Conservation (phyloP, 345 rosid species). For the Capsella bursapastoris region DNA sequence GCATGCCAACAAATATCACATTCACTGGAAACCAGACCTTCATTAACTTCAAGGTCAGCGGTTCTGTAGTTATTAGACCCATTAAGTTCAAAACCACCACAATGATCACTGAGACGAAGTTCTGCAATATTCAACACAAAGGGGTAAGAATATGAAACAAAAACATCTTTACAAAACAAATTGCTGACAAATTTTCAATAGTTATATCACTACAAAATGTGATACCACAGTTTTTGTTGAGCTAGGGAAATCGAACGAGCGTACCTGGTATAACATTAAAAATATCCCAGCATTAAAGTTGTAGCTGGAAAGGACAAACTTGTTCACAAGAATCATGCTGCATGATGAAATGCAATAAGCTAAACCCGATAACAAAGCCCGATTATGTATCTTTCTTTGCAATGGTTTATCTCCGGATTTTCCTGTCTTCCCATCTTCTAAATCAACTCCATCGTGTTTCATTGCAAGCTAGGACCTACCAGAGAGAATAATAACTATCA, state of each 20-base stretch:
- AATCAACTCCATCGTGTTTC: conserved; percentile 68
- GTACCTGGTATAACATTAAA: conserved; percentile 96
- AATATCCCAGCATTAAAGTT: conserved; percentile 92
- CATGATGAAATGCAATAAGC: conserved; percentile 97
- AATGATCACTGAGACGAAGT: conserved; percentile 81
- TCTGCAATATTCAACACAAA: conserved; percentile 60
- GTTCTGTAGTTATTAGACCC: conserved; percentile 83
- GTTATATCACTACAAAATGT: neutral
- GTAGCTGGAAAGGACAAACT: conserved; percentile 93
- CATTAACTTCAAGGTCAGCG: conserved; percentile 79
- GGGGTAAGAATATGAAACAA: neutral
- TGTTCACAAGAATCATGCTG: conserved; percentile 95
- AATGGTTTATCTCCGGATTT: conserved; percentile 62
- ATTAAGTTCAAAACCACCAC: conserved; percentile 70
- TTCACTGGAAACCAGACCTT: conserved; percentile 98
- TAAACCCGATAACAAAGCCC: conserved; percentile 83
- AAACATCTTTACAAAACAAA: conserved; percentile 1
- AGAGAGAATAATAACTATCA: neutral
- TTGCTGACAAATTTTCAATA: conserved; percentile 70
- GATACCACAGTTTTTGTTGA: too few species aligned
- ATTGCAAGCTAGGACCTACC: conserved; percentile 57
- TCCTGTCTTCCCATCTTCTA: conserved; percentile 80
- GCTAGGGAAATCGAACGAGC: conserved; percentile 8
- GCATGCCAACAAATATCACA: conserved; percentile 96
- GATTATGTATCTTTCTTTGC: conserved; percentile 63